Conservation (phyloP, 352 stramenopile genomes). For the Phytophthora constricta region DNA sequence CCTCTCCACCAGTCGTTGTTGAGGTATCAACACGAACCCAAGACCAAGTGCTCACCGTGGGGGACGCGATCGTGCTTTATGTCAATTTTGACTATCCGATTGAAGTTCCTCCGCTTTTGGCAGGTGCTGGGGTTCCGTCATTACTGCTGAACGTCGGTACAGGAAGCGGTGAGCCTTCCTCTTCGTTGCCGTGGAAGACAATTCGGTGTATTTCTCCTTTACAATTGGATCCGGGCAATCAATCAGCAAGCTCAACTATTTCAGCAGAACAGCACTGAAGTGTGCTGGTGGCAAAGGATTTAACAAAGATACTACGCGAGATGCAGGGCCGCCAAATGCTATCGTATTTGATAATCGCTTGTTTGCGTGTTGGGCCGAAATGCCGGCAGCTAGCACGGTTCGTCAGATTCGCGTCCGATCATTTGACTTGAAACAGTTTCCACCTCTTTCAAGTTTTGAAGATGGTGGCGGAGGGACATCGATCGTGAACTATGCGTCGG, state of each 20-base stretch:
- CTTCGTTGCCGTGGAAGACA: conserved; percentile 47
- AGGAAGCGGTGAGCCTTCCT: conserved; percentile 18
- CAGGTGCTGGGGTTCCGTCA: conserved; percentile 35
- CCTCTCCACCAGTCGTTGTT: conserved; percentile 38
- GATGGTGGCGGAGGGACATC: conserved; percentile 43
- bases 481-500: conserved; percentile 53
- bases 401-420: conserved; percentile 59
- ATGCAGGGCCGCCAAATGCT: conserved; percentile 29
- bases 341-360: conserved; percentile 39
- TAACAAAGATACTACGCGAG: conserved; percentile 50
- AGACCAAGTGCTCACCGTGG: conserved; percentile 56
- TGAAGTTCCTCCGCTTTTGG: conserved; percentile 15
- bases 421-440: conserved; percentile 42
- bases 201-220: conserved; percentile 64
- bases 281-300: conserved; percentile 51
- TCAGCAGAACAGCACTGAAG: conserved; percentile 46
- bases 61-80: conserved; percentile 50
- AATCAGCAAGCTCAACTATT: conserved; percentile 47
- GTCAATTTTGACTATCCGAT: conserved; percentile 53
- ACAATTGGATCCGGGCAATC: conserved; percentile 50
- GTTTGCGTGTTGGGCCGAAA: conserved; percentile 63
- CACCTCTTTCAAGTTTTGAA: conserved; percentile 44
- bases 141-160: conserved; percentile 56
- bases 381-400: conserved; percentile 9
- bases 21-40: conserved; percentile 46